Evolutionary conservation across 1,284 basidiomycete genomes (phyloP), one percentile per base, ranked within the genome.

Genomic region (Trichosporon coremiiforme): DNA sequence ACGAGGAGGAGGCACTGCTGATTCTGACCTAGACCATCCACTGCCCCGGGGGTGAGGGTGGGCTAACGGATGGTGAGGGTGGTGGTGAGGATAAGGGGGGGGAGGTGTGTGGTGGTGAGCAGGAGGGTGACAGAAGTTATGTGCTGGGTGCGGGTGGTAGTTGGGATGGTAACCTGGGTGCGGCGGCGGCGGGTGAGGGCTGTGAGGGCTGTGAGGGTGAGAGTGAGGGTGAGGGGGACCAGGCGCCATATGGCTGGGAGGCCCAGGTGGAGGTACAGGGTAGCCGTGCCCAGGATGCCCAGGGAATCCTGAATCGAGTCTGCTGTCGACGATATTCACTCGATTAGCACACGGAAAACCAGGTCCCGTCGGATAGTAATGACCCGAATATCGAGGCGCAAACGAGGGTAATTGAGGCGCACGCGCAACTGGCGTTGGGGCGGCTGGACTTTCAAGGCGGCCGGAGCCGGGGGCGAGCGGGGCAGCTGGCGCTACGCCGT

Each of bases 351-450:
- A n/a, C 31, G 31, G 57, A 60, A 35, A 35, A 60, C 20, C 35
- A 33, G 57, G 17, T 60, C 57, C 57, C 57, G 57, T n/a, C 31
- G 31, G 57, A n/a, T 60, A 60, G 57, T 60, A 60, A 33, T 60
- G 13, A 4, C 17, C 57, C 29, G 17, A 2, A 60, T 33, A 60
- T 33, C 29, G 57, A 33, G 57, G 57, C 57, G 29, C 31, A 33
- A 60, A 60, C 17, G 57, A 60, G 29, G 57, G 57, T 17, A 60
- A 33, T 60, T 60, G 57, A 60, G 57, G 57, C 9, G 25, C 57
- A 60, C 57, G 57, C 57, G 4, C 33, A 33, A 20, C 47, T 20
- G 47, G 2, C 17, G 45, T 10, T 25, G 55, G 20, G 29, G 55
- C 25, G 4, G 33, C 33, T 57, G 55, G 29, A 2, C 15, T 17